Percentiles rank a stretch among this genome's conserved stretches.
These are phyloP conservation scores for Pyrenula aspistea DNA, from an alignment of 495 filamentous ascomycete genomes.

Conservation along the genomic window DNA sequence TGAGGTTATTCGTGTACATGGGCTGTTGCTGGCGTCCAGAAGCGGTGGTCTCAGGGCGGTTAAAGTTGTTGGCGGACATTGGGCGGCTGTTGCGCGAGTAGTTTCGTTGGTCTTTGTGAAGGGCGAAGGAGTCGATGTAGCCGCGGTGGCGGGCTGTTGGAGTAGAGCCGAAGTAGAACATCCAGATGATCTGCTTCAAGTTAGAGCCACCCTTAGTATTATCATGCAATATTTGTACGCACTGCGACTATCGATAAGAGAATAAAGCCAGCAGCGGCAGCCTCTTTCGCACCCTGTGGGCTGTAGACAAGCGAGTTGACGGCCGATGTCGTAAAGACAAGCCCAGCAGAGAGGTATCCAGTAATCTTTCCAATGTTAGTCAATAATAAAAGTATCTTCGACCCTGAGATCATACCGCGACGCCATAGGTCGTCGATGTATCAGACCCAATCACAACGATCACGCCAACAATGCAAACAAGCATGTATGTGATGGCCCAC, in stretches of 20 bases:
- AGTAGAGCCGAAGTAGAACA: constrained; percentile 94
- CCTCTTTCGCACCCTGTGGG: constrained; percentile 58
- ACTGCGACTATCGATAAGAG: constrained; percentile 92
- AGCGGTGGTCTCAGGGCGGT: constrained; percentile 70
- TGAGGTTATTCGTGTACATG: constrained; percentile 94
- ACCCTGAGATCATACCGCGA: constrained; percentile 49
- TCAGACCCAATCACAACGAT: constrained; percentile 72
- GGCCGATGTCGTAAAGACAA: constrained; percentile 73
- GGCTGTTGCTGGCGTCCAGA: constrained; percentile 66
- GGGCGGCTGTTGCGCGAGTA: constrained; percentile 53
- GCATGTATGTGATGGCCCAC: constrained; percentile 79
- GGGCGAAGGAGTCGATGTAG: constrained; percentile 90
- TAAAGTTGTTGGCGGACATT: constrained; percentile 36
- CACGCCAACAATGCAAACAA: constrained; percentile 70
- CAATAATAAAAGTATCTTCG: not conserved
- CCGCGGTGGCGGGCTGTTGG: constrained; percentile 79
- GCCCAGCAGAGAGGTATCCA: constrained; percentile 69
- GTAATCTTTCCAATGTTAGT: constrained; percentile 48
- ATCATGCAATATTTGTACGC: constrained; percentile 16
- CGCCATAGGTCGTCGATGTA: constrained; percentile 71
- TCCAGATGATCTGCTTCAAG: constrained; percentile 67
- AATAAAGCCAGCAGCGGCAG: constrained; percentile 86
- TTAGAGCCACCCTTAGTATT: not conserved
- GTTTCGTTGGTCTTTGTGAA: constrained; percentile 72
- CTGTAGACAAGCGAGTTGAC: constrained; percentile 73